A percentile compares a stretch with the other conserved stretches of the same genome.
phyloP scores from a whole-genome alignment of 2,329 filamentous ascomycete genomes.

The Neopestalotiopsis clavispora region DNA sequence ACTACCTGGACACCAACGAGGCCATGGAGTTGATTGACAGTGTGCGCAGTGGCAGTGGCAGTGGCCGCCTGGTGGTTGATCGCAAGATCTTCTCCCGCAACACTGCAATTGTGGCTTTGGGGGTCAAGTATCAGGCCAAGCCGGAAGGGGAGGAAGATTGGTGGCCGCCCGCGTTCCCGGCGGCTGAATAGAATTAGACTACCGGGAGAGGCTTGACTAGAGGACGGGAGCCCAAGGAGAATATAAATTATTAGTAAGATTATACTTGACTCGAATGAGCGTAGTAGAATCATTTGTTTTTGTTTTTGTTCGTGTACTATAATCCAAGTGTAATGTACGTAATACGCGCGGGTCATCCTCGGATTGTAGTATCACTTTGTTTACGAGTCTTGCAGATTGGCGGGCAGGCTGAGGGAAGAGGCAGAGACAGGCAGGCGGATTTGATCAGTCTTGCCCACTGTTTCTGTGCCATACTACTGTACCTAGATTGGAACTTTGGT shows the following conservation, averaged over 20 bases:
- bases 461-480: neutral
- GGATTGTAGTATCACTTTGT: neutral
- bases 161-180: neutral
- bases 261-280: neutral
- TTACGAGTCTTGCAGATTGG: neutral
- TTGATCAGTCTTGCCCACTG: neutral
- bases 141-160: neutral
- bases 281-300: neutral
- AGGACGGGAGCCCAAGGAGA: too few species aligned
- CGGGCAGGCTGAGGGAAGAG: neutral
- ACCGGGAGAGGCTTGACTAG: neutral
- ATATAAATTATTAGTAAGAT: neutral
- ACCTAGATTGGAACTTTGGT: too few species aligned
- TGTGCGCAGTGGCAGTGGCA: neutral
- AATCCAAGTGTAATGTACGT: neutral
- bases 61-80: neutral
- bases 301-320: neutral
- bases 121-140: slow-evolving; percentile 23
- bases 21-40: neutral
- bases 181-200: neutral
- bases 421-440: too few species aligned
- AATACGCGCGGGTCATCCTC: neutral
- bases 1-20: slow-evolving; percentile 23
- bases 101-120: neutral
- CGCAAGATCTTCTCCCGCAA: neutral